Evolutionary conservation across 805 yeast species (phyloP), one percentile per base, ranked within the genome.

Genomic region (Clavispora carvajalis): DNA sequence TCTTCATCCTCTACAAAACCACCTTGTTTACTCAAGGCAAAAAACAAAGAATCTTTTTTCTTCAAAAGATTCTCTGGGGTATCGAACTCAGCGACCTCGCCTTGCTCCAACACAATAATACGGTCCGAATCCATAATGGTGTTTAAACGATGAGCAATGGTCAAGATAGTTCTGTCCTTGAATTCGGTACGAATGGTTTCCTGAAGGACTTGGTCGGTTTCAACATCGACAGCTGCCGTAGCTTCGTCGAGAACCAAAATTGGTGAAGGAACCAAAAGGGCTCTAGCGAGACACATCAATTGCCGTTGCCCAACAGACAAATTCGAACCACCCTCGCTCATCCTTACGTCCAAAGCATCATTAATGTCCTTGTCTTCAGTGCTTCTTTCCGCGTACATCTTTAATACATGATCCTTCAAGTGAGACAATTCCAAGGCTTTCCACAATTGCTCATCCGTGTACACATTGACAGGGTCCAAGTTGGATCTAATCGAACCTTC

Each of bases 211-310:
- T 78, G 67, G 61, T 85, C 95, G 2, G 95, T 85, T 56, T 84
- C 87, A 26, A 85, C 90, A 62, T 85, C 95, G 38, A 85, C 93
- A 5, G 91, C 89, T 4, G 95, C 93, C 2, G 95, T 85, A 10
- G 95, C 95, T 62, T 85, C 95, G 61, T 85, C 95, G 53, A 85
- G 63, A 7, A 85, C 80, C 47, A 85, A 68, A 31, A 85, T 74
- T 35, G 65, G 63, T 4, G 72, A 65, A 44, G 79, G 77, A 46
- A 79, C 80, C 48, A 83, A 69, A 45, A 85, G 65, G 1, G 90
- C 93, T 57, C 95, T 70, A 0, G 91, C 89, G 38, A 85, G 70
- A 65, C 95, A 85, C 81, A 85, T 75, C 66, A 59, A 78, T 50
- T 65, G 73, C 58, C 59, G 71, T 66, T 69, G 75, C n/a, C 77